These are phyloP conservation scores for Wolfiporia cocos DNA, from an alignment of 1,284 basidiomycete species.

Conservation along the genomic window DNA sequence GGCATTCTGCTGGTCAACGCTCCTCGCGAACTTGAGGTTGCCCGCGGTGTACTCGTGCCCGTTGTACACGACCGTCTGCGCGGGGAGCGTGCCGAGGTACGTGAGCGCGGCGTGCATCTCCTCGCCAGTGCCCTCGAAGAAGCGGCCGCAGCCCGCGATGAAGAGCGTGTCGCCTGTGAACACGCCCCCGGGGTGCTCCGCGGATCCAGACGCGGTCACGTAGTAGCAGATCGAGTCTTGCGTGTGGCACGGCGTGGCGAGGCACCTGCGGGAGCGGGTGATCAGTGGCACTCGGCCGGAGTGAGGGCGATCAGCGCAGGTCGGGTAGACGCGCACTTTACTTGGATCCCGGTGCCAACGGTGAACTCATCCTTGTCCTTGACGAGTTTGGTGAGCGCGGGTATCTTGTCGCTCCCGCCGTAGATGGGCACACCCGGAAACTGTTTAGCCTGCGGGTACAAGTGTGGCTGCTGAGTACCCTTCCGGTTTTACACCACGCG, in stretches of 20 bases:
- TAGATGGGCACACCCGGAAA: slow-evolving; percentile 74
- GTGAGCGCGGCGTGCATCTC: slow-evolving; percentile 84
- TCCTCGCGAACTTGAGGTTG: slow-evolving; percentile 58
- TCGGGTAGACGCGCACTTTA: slow-evolving; percentile 54
- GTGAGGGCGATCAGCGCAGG: too few species aligned
- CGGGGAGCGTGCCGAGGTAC: slow-evolving; percentile 73
- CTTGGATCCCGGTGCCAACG: slow-evolving; percentile 61
- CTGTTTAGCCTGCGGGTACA: slow-evolving; percentile 40
- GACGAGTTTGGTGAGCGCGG: slow-evolving; percentile 67
- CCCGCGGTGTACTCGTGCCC: slow-evolving; percentile 90
- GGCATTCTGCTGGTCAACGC: slow-evolving; percentile 60
- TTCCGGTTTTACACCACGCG: background rate
- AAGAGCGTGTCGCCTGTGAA: slow-evolving; percentile 98
- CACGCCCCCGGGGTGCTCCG: slow-evolving; percentile 62
- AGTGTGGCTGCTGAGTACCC: slow-evolving; percentile 1
- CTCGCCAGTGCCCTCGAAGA: slow-evolving; percentile 87
- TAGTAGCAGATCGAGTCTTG: slow-evolving; percentile 95
- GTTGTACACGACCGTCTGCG: slow-evolving; percentile 80
- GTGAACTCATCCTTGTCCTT: slow-evolving; percentile 75
- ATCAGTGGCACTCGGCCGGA: background rate
- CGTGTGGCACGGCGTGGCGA: slow-evolving; percentile 94
- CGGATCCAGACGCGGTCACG: slow-evolving; percentile 52
- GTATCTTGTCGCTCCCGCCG: slow-evolving; percentile 75
- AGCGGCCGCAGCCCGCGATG: slow-evolving; percentile 91
- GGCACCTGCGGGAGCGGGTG: slow-evolving; percentile 42